Conservation (phyloP, 2,329 filamentous ascomycete genomes). For the Fusarium citri region DNA sequence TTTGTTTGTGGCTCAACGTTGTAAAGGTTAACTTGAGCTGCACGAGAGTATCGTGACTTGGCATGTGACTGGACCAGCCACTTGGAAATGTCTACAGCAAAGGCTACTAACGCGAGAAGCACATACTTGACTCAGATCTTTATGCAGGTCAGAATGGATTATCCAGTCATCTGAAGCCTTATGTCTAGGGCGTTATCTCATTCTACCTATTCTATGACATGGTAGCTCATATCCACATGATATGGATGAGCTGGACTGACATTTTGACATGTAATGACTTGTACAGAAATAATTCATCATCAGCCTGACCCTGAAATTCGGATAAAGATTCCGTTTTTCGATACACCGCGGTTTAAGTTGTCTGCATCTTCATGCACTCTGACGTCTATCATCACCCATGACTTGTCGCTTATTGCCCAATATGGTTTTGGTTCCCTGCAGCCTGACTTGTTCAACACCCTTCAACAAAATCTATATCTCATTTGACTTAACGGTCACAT, state of each 20-base stretch:
- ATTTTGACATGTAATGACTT: neutral
- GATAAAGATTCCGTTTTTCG: neutral
- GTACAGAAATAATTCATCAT: neutral
- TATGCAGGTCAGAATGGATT: neutral
- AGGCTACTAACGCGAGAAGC: neutral
- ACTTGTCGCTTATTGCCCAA: conserved; percentile 23
- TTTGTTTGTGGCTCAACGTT: conserved; percentile 18
- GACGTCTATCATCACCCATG: conserved; percentile 1
- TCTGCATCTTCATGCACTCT: conserved; percentile 20
- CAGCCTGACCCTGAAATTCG: neutral
- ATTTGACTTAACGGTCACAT: neutral
- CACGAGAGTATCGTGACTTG: conserved; percentile 29
- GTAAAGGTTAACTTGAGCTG: conserved; percentile 2
- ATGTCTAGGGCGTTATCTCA: neutral
- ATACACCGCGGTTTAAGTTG: conserved; percentile 4
- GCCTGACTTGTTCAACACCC: conserved; percentile 28
- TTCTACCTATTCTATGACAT: neutral
- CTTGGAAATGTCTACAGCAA: neutral
- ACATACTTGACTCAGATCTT: conserved; percentile 7
- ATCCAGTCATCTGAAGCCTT: neutral
- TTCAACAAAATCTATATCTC: conserved; percentile 7
- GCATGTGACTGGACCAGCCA: conserved; percentile 39
- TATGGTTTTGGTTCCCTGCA: conserved; percentile 19
- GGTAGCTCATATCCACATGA: neutral
- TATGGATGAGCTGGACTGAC: neutral